Evolutionary conservation across 192 early-diverging fungal genomes (phyloP).

Genomic region (Jimgerdemannia flammicorona): DNA sequence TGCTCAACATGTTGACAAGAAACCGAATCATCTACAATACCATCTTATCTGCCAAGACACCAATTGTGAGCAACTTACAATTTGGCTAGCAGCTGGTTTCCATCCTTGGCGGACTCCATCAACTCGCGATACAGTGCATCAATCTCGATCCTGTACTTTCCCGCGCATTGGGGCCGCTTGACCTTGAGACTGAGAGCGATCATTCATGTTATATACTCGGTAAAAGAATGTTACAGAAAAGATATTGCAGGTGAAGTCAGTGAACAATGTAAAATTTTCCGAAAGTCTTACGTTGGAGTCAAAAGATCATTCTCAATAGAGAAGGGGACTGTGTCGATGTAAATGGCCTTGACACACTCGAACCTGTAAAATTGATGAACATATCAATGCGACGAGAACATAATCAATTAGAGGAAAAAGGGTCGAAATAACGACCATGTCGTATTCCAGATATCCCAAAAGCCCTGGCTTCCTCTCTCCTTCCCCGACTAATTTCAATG

Average conservation of each 20-base stretch:
- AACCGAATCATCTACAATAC: no score
- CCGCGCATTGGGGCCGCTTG: conserved; percentile 72
- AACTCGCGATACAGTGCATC: conserved; percentile 61
- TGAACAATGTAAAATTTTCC: neutral
- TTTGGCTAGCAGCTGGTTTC: conserved; percentile 21
- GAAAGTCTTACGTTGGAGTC: conserved; percentile 59
- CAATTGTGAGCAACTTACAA: conserved; percentile 24
- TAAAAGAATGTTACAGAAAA: neutral
- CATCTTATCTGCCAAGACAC: no score
- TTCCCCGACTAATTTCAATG: neutral
- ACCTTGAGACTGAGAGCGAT: conserved; percentile 60
- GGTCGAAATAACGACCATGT: no score
- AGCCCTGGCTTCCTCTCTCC: no score
- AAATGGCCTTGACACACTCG: conserved; percentile 64
- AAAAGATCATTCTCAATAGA: conserved; percentile 67
- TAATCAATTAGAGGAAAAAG: neutral
- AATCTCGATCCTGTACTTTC: conserved; percentile 61
- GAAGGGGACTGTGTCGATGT: conserved; percentile 64
- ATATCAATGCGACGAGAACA: neutral
- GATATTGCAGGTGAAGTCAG: neutral
- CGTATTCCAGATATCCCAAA: no score
- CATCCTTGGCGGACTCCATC: conserved; percentile 23
- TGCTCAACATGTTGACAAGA: no score
- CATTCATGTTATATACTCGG: neutral
- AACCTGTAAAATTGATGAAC: conserved; percentile 29